Percentiles rank a stretch among this genome's conserved stretches.
These are phyloP conservation scores for Xylogone sp. DNA, from an alignment of 2,329 filamentous ascomycete species.

Conservation along the genomic window DNA sequence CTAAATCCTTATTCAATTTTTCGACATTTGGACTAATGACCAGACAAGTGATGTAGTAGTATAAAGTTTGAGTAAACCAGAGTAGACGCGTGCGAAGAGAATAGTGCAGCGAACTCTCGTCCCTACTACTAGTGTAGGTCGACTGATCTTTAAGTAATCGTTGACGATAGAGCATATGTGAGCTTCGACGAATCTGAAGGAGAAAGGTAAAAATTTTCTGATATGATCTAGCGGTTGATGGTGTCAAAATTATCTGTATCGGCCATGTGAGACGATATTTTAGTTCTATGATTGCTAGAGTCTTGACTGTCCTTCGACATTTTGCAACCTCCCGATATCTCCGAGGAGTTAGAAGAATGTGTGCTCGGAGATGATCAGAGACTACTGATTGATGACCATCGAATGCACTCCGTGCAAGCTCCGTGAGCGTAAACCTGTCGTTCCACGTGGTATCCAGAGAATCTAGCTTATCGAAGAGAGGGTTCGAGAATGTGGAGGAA, in stretches of 20 bases:
- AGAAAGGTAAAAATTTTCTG: constrained; percentile 71
- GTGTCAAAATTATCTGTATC: constrained; percentile 68
- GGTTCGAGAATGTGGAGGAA: constrained; percentile 60
- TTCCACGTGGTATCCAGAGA: constrained; percentile 60
- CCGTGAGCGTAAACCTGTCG: constrained; percentile 77
- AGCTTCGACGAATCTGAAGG: constrained; percentile 71
- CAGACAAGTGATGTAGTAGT: constrained; percentile 71
- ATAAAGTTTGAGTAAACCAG: constrained; percentile 73
- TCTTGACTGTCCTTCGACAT: constrained; percentile 55
- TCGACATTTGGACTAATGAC: constrained; percentile 60
- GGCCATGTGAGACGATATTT: constrained; percentile 66
- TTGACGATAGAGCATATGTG: constrained; percentile 58
- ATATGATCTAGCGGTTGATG: constrained; percentile 61
- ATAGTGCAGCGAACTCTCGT: constrained; percentile 49
- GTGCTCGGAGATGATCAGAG: constrained; percentile 58
- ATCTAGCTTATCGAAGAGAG: constrained; percentile 74
- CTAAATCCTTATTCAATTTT: constrained; percentile 54
- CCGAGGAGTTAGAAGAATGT: constrained; percentile 37
- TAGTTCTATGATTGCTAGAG: constrained; percentile 60
- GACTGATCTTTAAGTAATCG: constrained; percentile 39
- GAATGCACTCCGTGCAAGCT: constrained; percentile 71
- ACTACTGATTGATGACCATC: constrained; percentile 49
- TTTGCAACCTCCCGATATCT: constrained; percentile 39
- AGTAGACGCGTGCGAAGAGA: constrained; percentile 64
- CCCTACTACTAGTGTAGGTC: constrained; percentile 33